phyloP scores from a whole-genome alignment of 148 eudicot species.

The Simmondsia chinensis region DNA sequence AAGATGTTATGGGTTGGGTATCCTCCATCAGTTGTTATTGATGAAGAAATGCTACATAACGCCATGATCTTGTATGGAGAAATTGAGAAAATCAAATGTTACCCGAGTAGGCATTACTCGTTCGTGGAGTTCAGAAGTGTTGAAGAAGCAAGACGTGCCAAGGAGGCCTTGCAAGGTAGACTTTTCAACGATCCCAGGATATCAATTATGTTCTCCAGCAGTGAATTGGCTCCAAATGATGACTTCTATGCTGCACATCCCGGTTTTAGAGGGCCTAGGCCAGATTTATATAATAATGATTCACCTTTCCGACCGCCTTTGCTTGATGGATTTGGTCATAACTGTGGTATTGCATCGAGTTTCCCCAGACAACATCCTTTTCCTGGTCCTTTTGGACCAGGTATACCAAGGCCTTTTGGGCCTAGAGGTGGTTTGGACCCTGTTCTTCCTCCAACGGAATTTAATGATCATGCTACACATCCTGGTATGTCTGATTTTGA shows the following conservation, averaged over 20 bases:
- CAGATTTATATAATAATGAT: slow-evolving; percentile 32
- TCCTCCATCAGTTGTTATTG: slow-evolving; percentile 58
- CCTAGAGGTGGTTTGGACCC: slow-evolving; percentile 50
- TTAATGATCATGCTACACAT: slow-evolving; percentile 27
- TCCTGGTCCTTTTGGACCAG: slow-evolving; percentile 44
- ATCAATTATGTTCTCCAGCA: slow-evolving; percentile 54
- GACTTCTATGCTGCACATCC: slow-evolving; percentile 32
- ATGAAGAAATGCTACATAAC: slow-evolving; percentile 79
- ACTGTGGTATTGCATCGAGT: slow-evolving; percentile 17
- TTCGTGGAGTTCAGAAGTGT: slow-evolving; percentile 86
- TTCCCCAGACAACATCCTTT: slow-evolving; percentile 28
- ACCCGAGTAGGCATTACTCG: slow-evolving; percentile 41
- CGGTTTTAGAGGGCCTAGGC: slow-evolving; percentile 43
- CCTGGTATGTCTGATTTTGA: slow-evolving; percentile 29
- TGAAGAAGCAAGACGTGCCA: slow-evolving; percentile 84
- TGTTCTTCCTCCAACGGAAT: slow-evolving; percentile 33
- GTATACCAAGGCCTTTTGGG: slow-evolving; percentile 45
- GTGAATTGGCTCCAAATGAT: slow-evolving; percentile 38
- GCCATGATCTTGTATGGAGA: slow-evolving; percentile 89
- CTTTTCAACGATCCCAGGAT: slow-evolving; percentile 80
- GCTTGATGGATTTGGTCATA: slow-evolving; percentile 32
- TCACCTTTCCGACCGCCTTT: slow-evolving; percentile 30
- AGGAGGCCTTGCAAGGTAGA: slow-evolving; percentile 74
- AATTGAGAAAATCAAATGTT: slow-evolving; percentile 60
- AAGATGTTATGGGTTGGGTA: slow-evolving; percentile 61